Conservation (phyloP, 345 rosid species). For the Aquilaria sinensis region DNA sequence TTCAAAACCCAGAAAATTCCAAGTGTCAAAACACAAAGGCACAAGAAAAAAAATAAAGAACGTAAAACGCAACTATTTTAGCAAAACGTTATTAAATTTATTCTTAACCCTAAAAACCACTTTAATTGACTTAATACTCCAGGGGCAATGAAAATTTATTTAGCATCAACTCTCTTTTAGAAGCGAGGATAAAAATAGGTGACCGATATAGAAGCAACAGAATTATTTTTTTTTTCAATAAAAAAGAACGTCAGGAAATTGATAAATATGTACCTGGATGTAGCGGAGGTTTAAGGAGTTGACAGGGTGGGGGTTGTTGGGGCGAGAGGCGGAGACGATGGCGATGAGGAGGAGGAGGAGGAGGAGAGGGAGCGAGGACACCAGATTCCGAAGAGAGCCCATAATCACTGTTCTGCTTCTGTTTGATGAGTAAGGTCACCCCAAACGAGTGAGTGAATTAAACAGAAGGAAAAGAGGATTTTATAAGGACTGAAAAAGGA, state of each 20-base stretch:
- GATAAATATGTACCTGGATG: slow-evolving; percentile 21
- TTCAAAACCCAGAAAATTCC: neutral
- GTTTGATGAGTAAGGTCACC: neutral
- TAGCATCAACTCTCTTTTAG: too few relatives aligned
- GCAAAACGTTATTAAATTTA: neutral
- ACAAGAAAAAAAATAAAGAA: neutral
- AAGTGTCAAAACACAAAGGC: neutral
- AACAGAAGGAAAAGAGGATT: neutral
- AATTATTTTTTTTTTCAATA: too few relatives aligned
- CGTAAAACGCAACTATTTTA: neutral
- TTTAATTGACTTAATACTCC: too few relatives aligned
- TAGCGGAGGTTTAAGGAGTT: slow-evolving; percentile 32
- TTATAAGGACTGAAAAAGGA: too few relatives aligned
- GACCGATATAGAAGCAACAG: too few relatives aligned
- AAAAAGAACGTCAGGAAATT: too few relatives aligned
- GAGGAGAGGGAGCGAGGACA: neutral
- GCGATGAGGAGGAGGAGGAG: too few relatives aligned
- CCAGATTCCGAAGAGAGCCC: too few relatives aligned
- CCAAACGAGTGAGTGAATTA: neutral
- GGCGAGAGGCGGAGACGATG: neutral
- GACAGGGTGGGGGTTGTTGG: slow-evolving; percentile 26
- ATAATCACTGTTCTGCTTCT: neutral
- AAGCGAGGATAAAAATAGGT: too few relatives aligned
- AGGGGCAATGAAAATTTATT: too few relatives aligned
- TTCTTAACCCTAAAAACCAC: too few relatives aligned